Evolutionary conservation across 2,329 filamentous ascomycete genomes (phyloP), one percentile per base, ranked within the genome.

Genomic region (Paraphaeosphaeria sporulosa): DNA sequence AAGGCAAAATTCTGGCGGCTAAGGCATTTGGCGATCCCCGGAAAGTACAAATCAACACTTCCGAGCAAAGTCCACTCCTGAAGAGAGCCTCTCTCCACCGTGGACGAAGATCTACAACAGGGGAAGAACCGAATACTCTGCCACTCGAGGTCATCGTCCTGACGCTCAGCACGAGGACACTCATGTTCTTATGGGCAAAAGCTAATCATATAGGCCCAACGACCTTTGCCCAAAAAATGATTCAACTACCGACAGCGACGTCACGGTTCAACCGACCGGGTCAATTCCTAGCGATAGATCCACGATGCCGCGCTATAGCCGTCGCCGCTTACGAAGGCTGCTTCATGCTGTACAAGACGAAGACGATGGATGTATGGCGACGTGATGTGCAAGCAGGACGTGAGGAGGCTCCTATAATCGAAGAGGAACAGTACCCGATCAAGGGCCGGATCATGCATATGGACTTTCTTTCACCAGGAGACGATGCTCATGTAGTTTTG

Each of bases 141-240:
- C 92, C 94, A 13, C 90, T 92, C n/a, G 93, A 98, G 71, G 81
- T 94, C 25, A 81, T 98, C 17, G 85, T 95, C 4, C 80, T 98
- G 17, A 87, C 92, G 23, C 84, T 97, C 9, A 89, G 91, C 64
- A 87, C 86, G 17, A 88, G 89, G 40, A 87, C 92, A 60, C 81
- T 92, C 53, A 83, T 94, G 25, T 97, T 97, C 67, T 79, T 97
- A 25, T 94, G 90, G 75, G 83, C 93, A 49, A 80, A 77, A 36
- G 78, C 81, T 32, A 68, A 70, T 0, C 64, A 70, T 23, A 76
- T 82, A 60, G 83, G 83, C 6, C 74, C 75, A 7, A 79, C 85
- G 43, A 83, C 85, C 21, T 94, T 96, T 67, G 81, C 87, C 10
- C 82, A 86, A 34, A 86, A 85, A 36, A 84, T 80, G 38, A 81